Conservation (phyloP, 805 yeast genomes). For the Cyberlindnera petersonii region DNA sequence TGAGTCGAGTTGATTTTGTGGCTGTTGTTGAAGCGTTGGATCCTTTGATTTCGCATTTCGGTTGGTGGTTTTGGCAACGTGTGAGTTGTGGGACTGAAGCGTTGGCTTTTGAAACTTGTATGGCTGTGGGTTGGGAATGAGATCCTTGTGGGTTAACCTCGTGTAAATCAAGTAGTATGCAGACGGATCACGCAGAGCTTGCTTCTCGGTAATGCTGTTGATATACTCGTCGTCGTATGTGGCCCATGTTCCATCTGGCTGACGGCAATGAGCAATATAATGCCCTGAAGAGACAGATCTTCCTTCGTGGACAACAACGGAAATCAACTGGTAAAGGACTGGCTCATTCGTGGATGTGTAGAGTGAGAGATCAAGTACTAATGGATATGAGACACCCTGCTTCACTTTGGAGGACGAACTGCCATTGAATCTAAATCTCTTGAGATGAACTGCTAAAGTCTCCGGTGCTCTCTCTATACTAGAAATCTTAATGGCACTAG, state of each 20-base stretch:
- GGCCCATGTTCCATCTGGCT: slow-evolving; percentile 91
- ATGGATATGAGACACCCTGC: slow-evolving; percentile 78
- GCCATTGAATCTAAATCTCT: slow-evolving; percentile 87
- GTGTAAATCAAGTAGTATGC: slow-evolving; percentile 90
- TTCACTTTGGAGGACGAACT: slow-evolving; percentile 78
- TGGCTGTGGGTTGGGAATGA: slow-evolving; percentile 14
- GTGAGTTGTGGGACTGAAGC: slow-evolving; percentile 2
- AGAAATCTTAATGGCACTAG: slow-evolving; percentile 73
- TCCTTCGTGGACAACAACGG: slow-evolving; percentile 93
- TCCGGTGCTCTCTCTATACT: slow-evolving; percentile 83
- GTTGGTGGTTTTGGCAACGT: slow-evolving; percentile 3
- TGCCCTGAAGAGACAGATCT: slow-evolving; percentile 91
- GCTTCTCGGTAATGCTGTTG: slow-evolving; percentile 64
- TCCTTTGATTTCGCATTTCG: slow-evolving; percentile 3
- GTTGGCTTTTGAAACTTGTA: slow-evolving; percentile 1
- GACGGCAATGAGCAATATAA: slow-evolving; percentile 85
- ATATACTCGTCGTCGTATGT: slow-evolving; percentile 92
- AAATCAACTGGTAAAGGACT: slow-evolving; percentile 63
- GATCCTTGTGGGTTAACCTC: slow-evolving; percentile 57
- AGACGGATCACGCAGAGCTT: slow-evolving; percentile 75
- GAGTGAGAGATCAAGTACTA: slow-evolving; percentile 65
- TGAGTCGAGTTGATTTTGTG: neutral
- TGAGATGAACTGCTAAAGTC: slow-evolving; percentile 79
- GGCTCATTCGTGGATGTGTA: slow-evolving; percentile 48
- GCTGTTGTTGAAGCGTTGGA: neutral